Evolutionary conservation across 2,329 filamentous ascomycete species (phyloP).

Genomic region (Colletotrichum chrysophilum): DNA sequence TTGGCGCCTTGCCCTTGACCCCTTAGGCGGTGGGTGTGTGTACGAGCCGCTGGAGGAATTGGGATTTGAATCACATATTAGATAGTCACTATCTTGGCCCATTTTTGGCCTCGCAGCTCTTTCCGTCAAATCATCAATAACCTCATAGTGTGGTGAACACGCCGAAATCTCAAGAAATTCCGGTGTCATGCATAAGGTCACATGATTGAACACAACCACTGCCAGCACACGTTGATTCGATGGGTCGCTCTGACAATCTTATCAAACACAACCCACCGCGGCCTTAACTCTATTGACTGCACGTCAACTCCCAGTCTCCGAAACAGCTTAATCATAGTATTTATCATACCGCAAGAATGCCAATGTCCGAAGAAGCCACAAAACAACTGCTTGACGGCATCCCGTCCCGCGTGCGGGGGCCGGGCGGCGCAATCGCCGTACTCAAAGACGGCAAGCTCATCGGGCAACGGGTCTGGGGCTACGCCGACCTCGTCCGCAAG

Average conservation of each 20-base stretch:
- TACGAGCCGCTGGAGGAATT: too few relatives aligned
- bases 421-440: constrained; percentile 46
- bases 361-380: neutral
- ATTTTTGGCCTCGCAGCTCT: too few relatives aligned
- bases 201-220: neutral
- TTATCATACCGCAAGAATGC: neutral
- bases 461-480: constrained; percentile 45
- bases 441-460: constrained; percentile 45
- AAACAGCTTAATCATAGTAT: neutral
- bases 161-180: too few relatives aligned
- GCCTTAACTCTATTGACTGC: neutral
- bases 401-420: constrained; percentile 32
- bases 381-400: neutral
- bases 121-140: too few relatives aligned
- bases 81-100: too few relatives aligned
- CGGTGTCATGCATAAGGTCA: neutral
- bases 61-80: too few relatives aligned
- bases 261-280: neutral
- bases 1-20: too few relatives aligned
- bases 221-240: neutral
- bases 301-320: neutral
- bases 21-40: too few relatives aligned
- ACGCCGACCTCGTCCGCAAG: constrained; percentile 42
- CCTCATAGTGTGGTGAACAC: too few relatives aligned
- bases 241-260: neutral